Base-by-base conservation (phyloP, 1,139 yeast genomes). In the Meyerozyma athensensis region DNA sequence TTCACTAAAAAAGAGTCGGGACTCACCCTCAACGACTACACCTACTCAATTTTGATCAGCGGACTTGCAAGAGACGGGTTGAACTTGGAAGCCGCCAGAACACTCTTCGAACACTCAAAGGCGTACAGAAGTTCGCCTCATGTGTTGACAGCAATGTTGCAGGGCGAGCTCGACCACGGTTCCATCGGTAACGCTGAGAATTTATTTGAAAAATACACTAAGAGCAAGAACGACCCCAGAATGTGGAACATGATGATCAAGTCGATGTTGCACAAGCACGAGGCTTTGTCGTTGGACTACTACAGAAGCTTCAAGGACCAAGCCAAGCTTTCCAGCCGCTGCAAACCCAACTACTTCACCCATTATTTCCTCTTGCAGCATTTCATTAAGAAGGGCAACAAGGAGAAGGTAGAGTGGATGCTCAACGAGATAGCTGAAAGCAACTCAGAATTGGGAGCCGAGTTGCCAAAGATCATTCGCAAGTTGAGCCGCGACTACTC, bases 191-290 rank as follows among this genome's bases (percentile, higher is more conserved):
- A 56, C 8, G 92, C 86, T 0, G 64, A 72, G 44, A 49, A 53
- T 5, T 60, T 73, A 38, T 80, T 82, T 52, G 56, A 65, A 12
- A 60, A 65, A 42, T 73, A 73, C 49, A 52, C 70, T 31, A 42
- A 46, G 14, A 46, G 56, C 31, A 43, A 50, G 21, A 58, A 58
- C 39, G 65, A 65, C 16, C 57, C 76, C 6, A 62, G 79, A 35
- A 62, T 72, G 32, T 82, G 81, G 75, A 81, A 84, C 54, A 68
- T 75, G 54, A 65, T 84, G 58, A 73, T 85, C 43, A 64, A 63
- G 23, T 77, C 78, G 4, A 65, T 73, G 41, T 57, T 71, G 32
- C 47, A 49, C 26, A 64, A 62, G 36, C 56, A 65, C 35, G 66
- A 63, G 28, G 37, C 50, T 18, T 61, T 66, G 45, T 78, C 80